Conservation (phyloP, 106 monocot genomes). For the Narthecium ossifragum region DNA sequence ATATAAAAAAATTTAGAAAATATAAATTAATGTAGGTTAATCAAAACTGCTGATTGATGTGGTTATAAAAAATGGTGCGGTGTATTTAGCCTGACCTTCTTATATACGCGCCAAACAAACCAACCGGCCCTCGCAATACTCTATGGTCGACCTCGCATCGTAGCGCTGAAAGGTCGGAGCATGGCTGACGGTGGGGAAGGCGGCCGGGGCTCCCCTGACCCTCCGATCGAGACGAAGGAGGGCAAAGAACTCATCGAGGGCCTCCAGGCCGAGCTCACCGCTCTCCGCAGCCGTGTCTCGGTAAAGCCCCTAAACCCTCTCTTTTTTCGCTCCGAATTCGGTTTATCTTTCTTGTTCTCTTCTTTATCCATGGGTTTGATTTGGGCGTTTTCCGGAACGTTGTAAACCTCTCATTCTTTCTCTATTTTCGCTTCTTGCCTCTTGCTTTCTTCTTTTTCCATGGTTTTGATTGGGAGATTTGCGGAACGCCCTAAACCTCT, state of each 20-base stretch:
- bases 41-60: no score
- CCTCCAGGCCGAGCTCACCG: constrained; percentile 21
- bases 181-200: not conserved
- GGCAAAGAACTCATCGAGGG: constrained; percentile 3
- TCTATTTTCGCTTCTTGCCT: no score
- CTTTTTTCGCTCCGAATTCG: not conserved
- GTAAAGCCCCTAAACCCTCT: constrained; percentile 20
- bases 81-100: no score
- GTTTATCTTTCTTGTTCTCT: not conserved
- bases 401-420: no score
- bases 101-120: no score
- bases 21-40: no score
- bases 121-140: no score
- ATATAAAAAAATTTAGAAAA: no score
- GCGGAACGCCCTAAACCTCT: no score
- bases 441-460: not conserved
- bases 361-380: not conserved
- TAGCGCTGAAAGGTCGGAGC: no score
- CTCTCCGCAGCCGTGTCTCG: constrained; percentile 35
- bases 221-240: constrained; percentile 4
- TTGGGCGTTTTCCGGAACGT: not conserved
- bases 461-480: not conserved
- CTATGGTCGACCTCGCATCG: no score
- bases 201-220: not conserved
- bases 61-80: no score